Base-by-base conservation (phyloP, 805 yeast genomes). In the Yarrowia sp. region DNA sequence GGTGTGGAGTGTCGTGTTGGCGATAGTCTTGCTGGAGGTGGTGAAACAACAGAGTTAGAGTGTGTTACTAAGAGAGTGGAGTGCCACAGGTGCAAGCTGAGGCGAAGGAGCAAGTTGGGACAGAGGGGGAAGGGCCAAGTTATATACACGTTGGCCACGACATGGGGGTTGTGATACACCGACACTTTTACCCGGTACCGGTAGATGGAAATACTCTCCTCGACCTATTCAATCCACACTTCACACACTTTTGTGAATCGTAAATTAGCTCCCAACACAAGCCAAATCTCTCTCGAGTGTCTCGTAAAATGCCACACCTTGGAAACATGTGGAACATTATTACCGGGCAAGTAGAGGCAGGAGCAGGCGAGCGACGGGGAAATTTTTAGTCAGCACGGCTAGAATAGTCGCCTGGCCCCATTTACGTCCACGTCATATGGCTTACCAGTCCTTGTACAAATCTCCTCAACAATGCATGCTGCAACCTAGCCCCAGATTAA, bases 11-110 rank as follows among this genome's bases (percentile, higher is more conserved):
- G 43, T 46, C 15, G 43, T 43, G 58, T 52, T 52, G 58, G 58
- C 58, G 58, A 52, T 52, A 38, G 43, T 52, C 58, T 52, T 52
- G 58, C 58, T 52, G 43, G 43, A 38, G 58, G 58, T 52, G 58
- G 58, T 52, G 58, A 36, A 38, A 52, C 58, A 52, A 52, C 58
- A 52, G 58, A 52, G 58, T 52, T 52, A 52, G 58, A 52, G 43
- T 52, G 43, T 52, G 43, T 52, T 36, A 52, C 58, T 52, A 52
- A 52, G 58, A 36, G 30, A 24, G 30, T 24, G 30, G 30, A 24
- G 30, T 24, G 30, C 30, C 30, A 24, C 30, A 49, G 38, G 39
- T 49, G 39, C 24, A 33, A n/a, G n/a, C n/a, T n/a, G n/a, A n/a
- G n/a, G n/a, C n/a, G n/a, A n/a, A n/a, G n/a, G n/a, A n/a, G n/a